Base-by-base conservation (phyloP, 306 rosid species). In the Medicago lupulina region DNA sequence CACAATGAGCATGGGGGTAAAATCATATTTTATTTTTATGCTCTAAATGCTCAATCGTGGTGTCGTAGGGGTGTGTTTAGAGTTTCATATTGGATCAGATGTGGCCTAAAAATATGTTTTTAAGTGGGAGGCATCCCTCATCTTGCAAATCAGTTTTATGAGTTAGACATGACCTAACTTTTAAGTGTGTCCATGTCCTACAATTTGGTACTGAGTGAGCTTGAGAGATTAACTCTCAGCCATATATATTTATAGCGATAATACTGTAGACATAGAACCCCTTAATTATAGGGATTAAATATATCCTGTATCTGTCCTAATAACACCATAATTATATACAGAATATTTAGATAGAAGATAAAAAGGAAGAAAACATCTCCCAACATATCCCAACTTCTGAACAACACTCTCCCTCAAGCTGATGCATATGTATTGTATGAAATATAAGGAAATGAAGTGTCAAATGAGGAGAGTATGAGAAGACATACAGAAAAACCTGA, bases 401-500 rank as follows among this genome's bases (percentile, higher is more conserved):
- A 25, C 64, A 58, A 5, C 16, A 58, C 64, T 21, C 39, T 23
- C 16, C 64, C 64, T 58, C 39, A 58, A 23, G 38, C n/a, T 57
- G 63, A 57, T 57, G 34, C 14, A 57, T 19, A 18, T 19, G 10
- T 57, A 7, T 10, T 8, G 11, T 57, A 21, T 58, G 64, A 58
- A 58, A 23, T 44, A 80, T 23, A 62, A 44, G 16, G 51, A 73
- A 80, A 53, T 10, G 21, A 83, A 49, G 70, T 76, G 67, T 62
- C 80, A 55, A 8, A 80, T 67, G 70, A 62, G 43, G 50, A 78
- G 81, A 73, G 40, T 59, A 46, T 76, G 44, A 14, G 25, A 75
- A 66, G 80, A 82, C 96, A 40, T 87, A 94, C 97, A 55, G 93
- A 88, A 87, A 94, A 94, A 74, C 89, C 46, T 70, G 98, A 94